These are phyloP conservation scores for Solanum paucissectum DNA, from an alignment of 257 asterid genomes.

Conservation along the genomic window DNA sequence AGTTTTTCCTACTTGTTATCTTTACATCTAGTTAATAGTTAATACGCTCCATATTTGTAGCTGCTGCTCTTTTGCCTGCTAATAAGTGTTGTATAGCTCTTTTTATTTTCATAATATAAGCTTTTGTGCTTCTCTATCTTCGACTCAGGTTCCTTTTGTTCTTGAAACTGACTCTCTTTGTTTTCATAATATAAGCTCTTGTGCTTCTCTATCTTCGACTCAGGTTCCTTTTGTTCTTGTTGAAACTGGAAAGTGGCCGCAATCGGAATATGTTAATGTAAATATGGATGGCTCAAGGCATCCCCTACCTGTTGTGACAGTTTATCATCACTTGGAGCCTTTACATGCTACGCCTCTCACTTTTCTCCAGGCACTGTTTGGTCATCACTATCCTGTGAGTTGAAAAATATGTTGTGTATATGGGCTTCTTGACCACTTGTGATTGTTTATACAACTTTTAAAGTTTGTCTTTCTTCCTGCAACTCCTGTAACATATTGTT, in stretches of 20 bases:
- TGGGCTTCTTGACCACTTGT: background rate
- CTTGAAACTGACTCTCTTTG: conserved; percentile 35
- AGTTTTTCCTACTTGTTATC: background rate
- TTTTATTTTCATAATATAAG: background rate
- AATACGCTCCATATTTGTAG: background rate
- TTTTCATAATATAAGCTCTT: background rate
- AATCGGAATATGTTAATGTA: conserved; percentile 50
- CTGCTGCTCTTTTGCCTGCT: background rate
- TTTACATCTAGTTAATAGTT: background rate
- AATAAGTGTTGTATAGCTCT: background rate
- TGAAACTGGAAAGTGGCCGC: conserved; percentile 49
- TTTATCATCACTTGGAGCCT: conserved; percentile 65
- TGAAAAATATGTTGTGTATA: background rate
- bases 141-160: conserved; percentile 70
- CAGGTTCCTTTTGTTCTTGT: conserved; percentile 89
- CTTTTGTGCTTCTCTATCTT: background rate
- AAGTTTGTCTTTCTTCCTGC: conserved; percentile 1
- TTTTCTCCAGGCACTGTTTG: conserved; percentile 78
- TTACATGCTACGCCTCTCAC: conserved; percentile 57
- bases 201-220: background rate
- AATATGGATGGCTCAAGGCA: conserved; percentile 87
- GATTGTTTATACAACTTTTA: background rate
- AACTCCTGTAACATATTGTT: background rate
- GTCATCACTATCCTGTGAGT: conserved; percentile 86
- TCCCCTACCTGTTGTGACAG: conserved; percentile 67